Evolutionary conservation across 345 rosid species (phyloP).

Genomic region (Euphorbia peplus): DNA sequence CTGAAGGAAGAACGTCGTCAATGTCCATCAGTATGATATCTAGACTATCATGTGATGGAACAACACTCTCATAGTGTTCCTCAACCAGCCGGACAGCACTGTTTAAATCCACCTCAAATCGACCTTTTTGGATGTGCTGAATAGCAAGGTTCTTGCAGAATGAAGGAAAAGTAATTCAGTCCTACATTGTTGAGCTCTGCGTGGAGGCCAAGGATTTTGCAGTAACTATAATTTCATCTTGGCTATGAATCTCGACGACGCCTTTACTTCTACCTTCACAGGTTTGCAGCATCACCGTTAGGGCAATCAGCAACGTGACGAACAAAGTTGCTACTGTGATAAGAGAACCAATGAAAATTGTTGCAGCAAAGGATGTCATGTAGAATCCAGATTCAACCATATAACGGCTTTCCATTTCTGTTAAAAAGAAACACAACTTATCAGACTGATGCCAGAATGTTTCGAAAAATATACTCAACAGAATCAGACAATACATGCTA

Average conservation of each 20-base stretch:
- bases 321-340: constrained; percentile 56
- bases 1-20: constrained; percentile 44
- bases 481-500: neutral
- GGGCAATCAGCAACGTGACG: constrained; percentile 52
- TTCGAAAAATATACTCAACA: neutral
- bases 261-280: constrained; percentile 52
- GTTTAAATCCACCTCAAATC: constrained; percentile 51
- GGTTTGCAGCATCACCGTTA: constrained; percentile 71
- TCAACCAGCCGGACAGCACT: constrained; percentile 42
- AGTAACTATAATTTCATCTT: constrained; percentile 40
- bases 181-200: constrained; percentile 56
- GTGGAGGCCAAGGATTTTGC: constrained; percentile 49
- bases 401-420: constrained; percentile 58
- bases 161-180: constrained; percentile 45
- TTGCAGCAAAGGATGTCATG: constrained; percentile 73
- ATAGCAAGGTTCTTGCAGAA: constrained; percentile 48
- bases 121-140: constrained; percentile 42
- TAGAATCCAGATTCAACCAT: constrained; percentile 67
- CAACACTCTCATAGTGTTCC: constrained; percentile 36
- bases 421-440: constrained; percentile 8
- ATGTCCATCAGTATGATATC: constrained; percentile 66
- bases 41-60: constrained; percentile 33
- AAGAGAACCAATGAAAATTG: constrained; percentile 60
- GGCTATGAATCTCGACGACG: constrained; percentile 37
- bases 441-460: neutral